Conservation (phyloP, 257 asterid species). For the Plantago major region DNA sequence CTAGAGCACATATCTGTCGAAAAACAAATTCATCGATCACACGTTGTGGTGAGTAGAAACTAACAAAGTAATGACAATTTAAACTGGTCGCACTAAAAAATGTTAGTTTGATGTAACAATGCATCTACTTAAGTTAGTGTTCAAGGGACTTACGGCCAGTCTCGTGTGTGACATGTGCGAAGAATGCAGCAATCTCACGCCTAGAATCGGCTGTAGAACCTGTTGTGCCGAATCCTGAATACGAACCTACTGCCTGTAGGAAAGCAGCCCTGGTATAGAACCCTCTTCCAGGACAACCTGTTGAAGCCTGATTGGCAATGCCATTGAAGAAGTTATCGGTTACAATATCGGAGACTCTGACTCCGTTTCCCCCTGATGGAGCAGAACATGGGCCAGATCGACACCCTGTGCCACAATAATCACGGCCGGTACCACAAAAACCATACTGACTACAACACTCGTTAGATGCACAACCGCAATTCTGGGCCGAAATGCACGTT, state of each 20-base stretch:
- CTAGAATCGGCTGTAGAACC: slow-evolving; percentile 36
- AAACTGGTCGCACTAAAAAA: too few relatives aligned
- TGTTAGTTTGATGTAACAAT: too few relatives aligned
- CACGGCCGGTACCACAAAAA: slow-evolving; percentile 2
- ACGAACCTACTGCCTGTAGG: slow-evolving; percentile 34
- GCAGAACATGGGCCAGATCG: slow-evolving; percentile 31
- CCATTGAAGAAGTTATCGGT: slow-evolving; percentile 31
- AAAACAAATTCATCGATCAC: background rate
- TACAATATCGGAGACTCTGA: slow-evolving; percentile 20
- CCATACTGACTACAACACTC: slow-evolving; percentile 4
- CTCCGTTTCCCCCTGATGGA: background rate
- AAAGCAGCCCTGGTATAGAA: slow-evolving; percentile 48
- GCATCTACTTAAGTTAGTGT: too few relatives aligned
- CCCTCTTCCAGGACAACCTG: slow-evolving; percentile 31
- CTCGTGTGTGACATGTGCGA: slow-evolving; percentile 51
- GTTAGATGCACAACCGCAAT: slow-evolving; percentile 1
- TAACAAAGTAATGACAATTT: background rate
- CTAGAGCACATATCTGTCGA: background rate
- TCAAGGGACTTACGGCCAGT: slow-evolving; percentile 38
- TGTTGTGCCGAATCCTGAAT: slow-evolving; percentile 32
- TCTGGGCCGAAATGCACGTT: background rate
- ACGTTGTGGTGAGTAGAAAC: background rate
- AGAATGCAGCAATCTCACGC: slow-evolving; percentile 52
- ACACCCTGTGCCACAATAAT: slow-evolving; percentile 49
- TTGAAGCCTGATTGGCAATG: slow-evolving; percentile 25